These are phyloP conservation scores for Wickerhamomyces sp. DNA, from an alignment of 1,139 yeast genomes.

Conservation along the genomic window DNA sequence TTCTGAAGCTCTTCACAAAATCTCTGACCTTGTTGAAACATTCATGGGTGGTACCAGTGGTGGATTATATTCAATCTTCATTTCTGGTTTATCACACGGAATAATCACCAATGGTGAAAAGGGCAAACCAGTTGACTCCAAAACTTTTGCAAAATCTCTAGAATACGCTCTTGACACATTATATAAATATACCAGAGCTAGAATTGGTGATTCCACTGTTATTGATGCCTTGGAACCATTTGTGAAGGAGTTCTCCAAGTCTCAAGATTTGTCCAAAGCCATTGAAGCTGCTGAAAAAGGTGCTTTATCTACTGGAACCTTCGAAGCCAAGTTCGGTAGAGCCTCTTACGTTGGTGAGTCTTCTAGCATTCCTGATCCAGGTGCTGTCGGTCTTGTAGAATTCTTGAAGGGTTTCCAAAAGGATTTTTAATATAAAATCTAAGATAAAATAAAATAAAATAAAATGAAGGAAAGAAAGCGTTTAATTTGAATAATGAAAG, in stretches of 20 bases:
- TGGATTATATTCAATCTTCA: constrained; percentile 80
- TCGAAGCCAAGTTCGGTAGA: constrained; percentile 87
- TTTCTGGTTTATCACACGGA: constrained; percentile 61
- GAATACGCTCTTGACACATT: constrained; percentile 55
- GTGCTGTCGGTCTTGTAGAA: constrained; percentile 79
- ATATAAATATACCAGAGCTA: constrained; percentile 80
- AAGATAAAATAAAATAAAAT: too few species aligned
- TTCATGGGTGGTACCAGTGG: constrained; percentile 98
- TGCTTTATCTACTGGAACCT: constrained; percentile 66
- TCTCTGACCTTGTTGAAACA: constrained; percentile 77
- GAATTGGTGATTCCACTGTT: constrained; percentile 86
- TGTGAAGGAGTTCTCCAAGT: constrained; percentile 51
- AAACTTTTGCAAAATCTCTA: constrained; percentile 39
- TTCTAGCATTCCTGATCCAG: constrained; percentile 78
- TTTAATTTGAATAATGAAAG: too few species aligned
- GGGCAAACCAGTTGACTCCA: constrained; percentile 30
- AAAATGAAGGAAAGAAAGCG: too few species aligned
- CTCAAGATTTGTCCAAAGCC: constrained; percentile 54
- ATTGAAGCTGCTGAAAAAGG: constrained; percentile 68
- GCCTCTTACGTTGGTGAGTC: constrained; percentile 78
- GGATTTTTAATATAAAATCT: constrained; percentile 8
- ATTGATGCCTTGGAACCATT: constrained; percentile 88
- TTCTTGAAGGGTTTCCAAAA: constrained; percentile 48
- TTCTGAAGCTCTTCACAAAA: constrained; percentile 50
- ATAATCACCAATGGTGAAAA: constrained; percentile 30